Base-by-base conservation (phyloP, 257 asterid genomes). In the Salvia splendens region DNA sequence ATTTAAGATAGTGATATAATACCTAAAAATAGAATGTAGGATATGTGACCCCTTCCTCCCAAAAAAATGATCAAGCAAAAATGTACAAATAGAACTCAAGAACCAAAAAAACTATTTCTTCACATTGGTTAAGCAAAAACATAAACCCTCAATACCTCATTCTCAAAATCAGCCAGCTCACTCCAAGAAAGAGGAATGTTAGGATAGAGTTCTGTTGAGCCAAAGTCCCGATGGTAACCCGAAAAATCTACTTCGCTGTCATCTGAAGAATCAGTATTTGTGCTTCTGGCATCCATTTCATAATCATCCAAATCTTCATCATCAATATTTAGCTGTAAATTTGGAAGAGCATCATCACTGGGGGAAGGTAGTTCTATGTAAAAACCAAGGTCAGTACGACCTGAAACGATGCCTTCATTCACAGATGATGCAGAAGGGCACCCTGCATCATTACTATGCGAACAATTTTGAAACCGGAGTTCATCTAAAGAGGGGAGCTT, bases 161-260 rank as follows among this genome's bases (percentile, higher is more conserved):
- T 75, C 68, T 80, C 83, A 67, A 77, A 70, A 82, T 87, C 75
- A 75, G 76, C 69, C 69, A 84, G 73, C 70, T 84, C 91, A 65
- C 77, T 74, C 91, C 81, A 83, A 65, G 82, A 82, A 79, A 79
- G 73, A 59, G 83, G 81, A 43, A 52, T 49, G 69, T 77, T 78
- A 30, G 91, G 83, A 51, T 79, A 73, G 72, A 70, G 69, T 35
- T 82, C 87, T 57, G 24, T 36, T 12, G 69, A 77, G 69, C 74
- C 69, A 35, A 69, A 55, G 16, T 79, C 83, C 62, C 67, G 85
- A 62, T 46, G 71, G 43, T 69, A 78, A 71, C 76, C 76, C 12
- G 88, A 84, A 81, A 92, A 89, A 67, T 87, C 95, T 62, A 89
- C 88, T 60, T 85, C 96, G 64, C 92, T 85, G 76, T 87, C 85